These are phyloP conservation scores for Vanderwaltozyma polyspora DNA, from an alignment of 805 yeast species.

Conservation along the genomic window DNA sequence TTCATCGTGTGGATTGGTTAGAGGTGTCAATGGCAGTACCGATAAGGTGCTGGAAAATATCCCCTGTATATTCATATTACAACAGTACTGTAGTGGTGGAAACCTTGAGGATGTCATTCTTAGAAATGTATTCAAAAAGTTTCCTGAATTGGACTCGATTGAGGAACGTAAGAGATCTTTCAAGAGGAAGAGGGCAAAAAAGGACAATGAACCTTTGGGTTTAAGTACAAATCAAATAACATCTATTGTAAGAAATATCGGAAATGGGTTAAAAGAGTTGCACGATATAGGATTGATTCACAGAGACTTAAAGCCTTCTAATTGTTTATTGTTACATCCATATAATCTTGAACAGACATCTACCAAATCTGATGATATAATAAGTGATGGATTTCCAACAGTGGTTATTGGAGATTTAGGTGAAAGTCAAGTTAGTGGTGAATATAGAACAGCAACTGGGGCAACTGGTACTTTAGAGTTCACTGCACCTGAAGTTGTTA, in stretches of 20 bases:
- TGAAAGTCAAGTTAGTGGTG: conserved; percentile 70
- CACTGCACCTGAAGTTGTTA: conserved; percentile 73
- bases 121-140: conserved; percentile 29
- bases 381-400: conserved; percentile 38
- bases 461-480: conserved; percentile 82
- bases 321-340: conserved; percentile 46
- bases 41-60: conserved; percentile 16
- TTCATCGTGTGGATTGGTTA: conserved; percentile 32
- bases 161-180: conserved; percentile 31
- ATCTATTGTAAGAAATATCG: conserved; percentile 55
- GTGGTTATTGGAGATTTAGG: conserved; percentile 83
- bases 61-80: conserved; percentile 71
- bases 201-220: conserved; percentile 11
- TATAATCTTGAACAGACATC: conserved; percentile 16
- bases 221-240: conserved; percentile 52
- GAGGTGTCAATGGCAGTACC: conserved; percentile 10
- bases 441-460: conserved; percentile 56
- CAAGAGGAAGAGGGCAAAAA: conserved; percentile 13
- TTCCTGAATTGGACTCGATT: conserved; percentile 9
- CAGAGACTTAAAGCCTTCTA: conserved; percentile 82
- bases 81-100: conserved; percentile 85
- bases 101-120: conserved; percentile 60
- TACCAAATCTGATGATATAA: conserved; percentile 2
- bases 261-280: conserved; percentile 57
- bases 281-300: conserved; percentile 74